A percentile compares a stretch with the other conserved stretches of the same genome.
Evolutionary conservation across 225 moss, liverwort and hornwort genomes (phyloP).

Genomic region (Lunularia cruciata): DNA sequence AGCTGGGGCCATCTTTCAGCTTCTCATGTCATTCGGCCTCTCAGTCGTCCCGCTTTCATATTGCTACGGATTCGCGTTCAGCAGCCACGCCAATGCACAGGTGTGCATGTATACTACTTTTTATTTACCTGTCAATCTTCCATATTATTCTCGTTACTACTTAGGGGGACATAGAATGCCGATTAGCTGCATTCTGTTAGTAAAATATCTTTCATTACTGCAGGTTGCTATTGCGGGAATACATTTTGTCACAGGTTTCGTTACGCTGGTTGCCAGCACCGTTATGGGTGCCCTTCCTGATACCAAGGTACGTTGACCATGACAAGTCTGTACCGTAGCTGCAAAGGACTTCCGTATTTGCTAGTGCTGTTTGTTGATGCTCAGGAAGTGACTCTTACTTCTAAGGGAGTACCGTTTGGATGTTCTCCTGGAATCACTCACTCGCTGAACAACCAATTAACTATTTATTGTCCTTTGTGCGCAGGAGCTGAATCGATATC

Average conservation of each 20-base stretch:
- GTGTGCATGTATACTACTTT: constrained; percentile 21
- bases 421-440: background rate
- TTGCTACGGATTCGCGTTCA: constrained; percentile 84
- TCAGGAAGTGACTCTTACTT: background rate
- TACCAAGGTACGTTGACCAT: constrained; percentile 54
- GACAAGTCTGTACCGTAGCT: background rate
- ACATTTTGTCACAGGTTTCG: constrained; percentile 93
- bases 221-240: constrained; percentile 98
- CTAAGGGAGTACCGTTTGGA: background rate
- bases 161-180: too few relatives aligned
- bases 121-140: background rate
- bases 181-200: too few relatives aligned
- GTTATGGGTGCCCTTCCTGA: constrained; percentile 91
- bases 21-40: constrained; percentile 72
- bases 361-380: background rate
- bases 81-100: constrained; percentile 85
- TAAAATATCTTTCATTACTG: background rate
- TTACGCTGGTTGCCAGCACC: constrained; percentile 88
- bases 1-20: constrained; percentile 60
- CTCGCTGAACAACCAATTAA: background rate
- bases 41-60: constrained; percentile 87
- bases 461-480: background rate
- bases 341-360: background rate
- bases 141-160: background rate
- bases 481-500: constrained; percentile 81